Conservation (phyloP, 345 rosid species). For the Turritis glabra region DNA sequence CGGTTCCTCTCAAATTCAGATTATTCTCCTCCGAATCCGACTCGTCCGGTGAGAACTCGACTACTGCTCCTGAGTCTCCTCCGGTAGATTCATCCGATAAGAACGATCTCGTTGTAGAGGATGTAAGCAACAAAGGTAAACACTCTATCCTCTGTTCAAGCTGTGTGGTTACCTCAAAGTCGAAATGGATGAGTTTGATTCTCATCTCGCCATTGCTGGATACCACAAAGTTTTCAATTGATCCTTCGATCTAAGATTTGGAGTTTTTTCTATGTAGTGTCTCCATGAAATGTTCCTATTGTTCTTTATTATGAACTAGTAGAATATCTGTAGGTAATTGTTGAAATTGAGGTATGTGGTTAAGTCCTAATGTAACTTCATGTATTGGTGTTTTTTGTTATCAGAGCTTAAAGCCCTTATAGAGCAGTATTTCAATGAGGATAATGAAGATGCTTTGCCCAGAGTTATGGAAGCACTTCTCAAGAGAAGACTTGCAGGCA, state of each 20-base stretch:
- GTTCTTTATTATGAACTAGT: not conserved
- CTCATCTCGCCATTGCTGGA: not conserved
- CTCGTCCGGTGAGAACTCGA: slow-evolving; percentile 27
- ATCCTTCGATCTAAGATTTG: not conserved
- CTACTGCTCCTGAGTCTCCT: slow-evolving; percentile 16
- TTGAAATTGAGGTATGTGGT: not conserved
- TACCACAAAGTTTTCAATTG: not conserved
- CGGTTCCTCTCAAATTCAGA: slow-evolving; percentile 24
- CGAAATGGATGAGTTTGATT: not conserved
- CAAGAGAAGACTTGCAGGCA: slow-evolving; percentile 50
- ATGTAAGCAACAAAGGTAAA: slow-evolving; percentile 45
- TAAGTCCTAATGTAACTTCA: not conserved
- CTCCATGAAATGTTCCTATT: not conserved
- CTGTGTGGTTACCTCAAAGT: not conserved
- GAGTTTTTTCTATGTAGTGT: not conserved
- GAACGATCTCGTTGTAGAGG: slow-evolving; percentile 30
- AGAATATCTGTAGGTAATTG: not conserved
- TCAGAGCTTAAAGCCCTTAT: slow-evolving; percentile 65
- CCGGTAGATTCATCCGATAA: slow-evolving; percentile 4
- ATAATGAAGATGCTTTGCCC: slow-evolving; percentile 76
- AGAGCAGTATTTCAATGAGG: slow-evolving; percentile 67
- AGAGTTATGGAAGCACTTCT: slow-evolving; percentile 63
- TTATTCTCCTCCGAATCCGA: slow-evolving; percentile 48
- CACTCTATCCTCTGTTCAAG: not conserved
- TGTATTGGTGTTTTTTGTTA: slow-evolving; percentile 25